These are phyloP conservation scores for Moesziomyces parantarcticus DNA, from an alignment of 1,284 basidiomycete genomes.

Conservation along the genomic window DNA sequence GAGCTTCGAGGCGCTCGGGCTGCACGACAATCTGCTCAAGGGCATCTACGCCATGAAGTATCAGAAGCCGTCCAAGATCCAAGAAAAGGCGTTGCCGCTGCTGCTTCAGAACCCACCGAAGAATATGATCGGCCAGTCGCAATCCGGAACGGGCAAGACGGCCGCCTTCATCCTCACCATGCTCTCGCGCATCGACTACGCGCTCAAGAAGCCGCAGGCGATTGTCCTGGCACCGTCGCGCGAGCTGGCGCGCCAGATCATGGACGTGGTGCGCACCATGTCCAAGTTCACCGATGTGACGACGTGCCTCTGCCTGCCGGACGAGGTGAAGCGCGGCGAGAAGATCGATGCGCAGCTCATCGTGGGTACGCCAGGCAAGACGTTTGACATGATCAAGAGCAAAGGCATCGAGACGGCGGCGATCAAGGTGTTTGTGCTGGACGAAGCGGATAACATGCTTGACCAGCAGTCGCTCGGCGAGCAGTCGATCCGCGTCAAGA, in stretches of 20 bases:
- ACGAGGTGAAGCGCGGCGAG: conserved; percentile 75
- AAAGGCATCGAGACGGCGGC: conserved; percentile 74
- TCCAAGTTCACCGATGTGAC: conserved; percentile 93
- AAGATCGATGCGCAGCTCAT: conserved; percentile 88
- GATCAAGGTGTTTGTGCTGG: conserved; percentile 93
- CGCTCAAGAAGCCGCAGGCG: conserved; percentile 80
- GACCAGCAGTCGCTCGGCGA: conserved; percentile 96
- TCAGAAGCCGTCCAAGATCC: conserved; percentile 97
- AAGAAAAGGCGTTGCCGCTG: conserved; percentile 94
- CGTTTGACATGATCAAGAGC: conserved; percentile 78
- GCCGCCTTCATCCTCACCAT: conserved; percentile 98
- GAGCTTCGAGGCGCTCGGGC: conserved; percentile 79
- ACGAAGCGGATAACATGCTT: conserved; percentile 99
- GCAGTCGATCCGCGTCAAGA: conserved; percentile 93
- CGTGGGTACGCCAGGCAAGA: conserved; percentile 95
- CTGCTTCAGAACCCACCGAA: conserved; percentile 89
- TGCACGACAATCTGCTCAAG: conserved; percentile 85
- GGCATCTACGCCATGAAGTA: conserved; percentile 98
- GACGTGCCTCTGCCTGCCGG: conserved; percentile 94
- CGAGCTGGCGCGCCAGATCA: conserved; percentile 96
- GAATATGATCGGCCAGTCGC: conserved; percentile 99
- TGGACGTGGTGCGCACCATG: conserved; percentile 92
- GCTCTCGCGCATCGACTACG: conserved; percentile 91
- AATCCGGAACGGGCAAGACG: conserved; percentile 99
- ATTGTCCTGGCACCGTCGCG: conserved; percentile 77